A percentile compares a stretch with the other conserved stretches of the same genome.
Conservation (phyloP, 2,329 filamentous ascomycete genomes). For the Neofusicoccum umdonicola region DNA sequence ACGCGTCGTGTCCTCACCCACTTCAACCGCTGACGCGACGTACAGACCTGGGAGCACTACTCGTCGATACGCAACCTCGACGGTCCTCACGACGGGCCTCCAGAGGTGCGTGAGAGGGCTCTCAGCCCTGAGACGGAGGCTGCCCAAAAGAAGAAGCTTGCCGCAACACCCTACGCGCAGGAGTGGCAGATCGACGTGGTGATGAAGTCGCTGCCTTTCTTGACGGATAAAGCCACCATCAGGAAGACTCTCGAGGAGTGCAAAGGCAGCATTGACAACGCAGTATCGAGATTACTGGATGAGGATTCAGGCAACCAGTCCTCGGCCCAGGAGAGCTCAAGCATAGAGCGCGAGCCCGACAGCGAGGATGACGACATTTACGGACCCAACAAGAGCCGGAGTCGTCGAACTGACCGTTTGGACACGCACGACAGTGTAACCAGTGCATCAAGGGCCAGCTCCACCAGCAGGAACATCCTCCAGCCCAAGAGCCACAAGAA, state of each 20-base stretch:
- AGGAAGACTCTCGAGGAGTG: slow-evolving; percentile 53
- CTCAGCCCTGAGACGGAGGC: slow-evolving; percentile 38
- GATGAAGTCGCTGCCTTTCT: slow-evolving; percentile 50
- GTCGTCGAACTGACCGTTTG: neutral
- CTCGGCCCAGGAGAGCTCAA: slow-evolving; percentile 48
- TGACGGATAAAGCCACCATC: slow-evolving; percentile 51
- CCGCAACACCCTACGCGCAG: slow-evolving; percentile 42
- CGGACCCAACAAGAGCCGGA: slow-evolving; percentile 48
- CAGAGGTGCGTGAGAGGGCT: slow-evolving; percentile 43
- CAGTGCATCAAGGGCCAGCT: slow-evolving; percentile 5
- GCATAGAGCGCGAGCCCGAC: slow-evolving; percentile 52
- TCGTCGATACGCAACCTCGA: slow-evolving; percentile 62
- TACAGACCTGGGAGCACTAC: slow-evolving; percentile 63
- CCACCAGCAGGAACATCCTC: neutral
- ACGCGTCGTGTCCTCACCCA: neutral
- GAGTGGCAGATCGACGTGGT: slow-evolving; percentile 59
- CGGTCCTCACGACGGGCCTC: slow-evolving; percentile 58
- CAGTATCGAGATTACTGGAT: slow-evolving; percentile 53
- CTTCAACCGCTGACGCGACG: slow-evolving; percentile 22
- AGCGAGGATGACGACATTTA: slow-evolving; percentile 47
- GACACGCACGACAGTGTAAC: neutral
- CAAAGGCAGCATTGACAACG: slow-evolving; percentile 53
- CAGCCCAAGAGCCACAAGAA: slow-evolving; percentile 5
- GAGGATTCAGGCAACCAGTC: slow-evolving; percentile 41
- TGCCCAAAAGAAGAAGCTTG: slow-evolving; percentile 37